Evolutionary conservation across 108 stramenopile species (phyloP).

Genomic region (Skeletonema menzelii): DNA sequence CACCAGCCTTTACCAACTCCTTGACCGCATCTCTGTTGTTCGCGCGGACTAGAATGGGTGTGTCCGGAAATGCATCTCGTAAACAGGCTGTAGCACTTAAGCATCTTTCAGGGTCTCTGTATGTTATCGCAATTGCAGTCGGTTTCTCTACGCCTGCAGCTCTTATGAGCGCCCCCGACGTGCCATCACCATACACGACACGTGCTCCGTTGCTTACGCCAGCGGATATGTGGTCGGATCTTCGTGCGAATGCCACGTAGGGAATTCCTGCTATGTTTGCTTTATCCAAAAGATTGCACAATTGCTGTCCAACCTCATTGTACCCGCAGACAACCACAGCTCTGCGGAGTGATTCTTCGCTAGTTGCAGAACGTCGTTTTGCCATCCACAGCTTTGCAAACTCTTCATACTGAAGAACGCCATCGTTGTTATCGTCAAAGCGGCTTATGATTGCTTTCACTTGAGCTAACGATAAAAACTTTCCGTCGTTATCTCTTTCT

Average conservation of each 20-base stretch:
- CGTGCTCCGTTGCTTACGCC: constrained; percentile 56
- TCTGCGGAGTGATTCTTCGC: constrained; percentile 38
- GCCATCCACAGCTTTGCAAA: constrained; percentile 53
- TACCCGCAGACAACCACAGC: constrained; percentile 61
- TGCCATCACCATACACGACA: constrained; percentile 74
- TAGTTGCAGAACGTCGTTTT: constrained; percentile 47
- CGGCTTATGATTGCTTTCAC: constrained; percentile 41
- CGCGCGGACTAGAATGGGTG: constrained; percentile 68
- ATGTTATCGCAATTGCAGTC: constrained; percentile 61
- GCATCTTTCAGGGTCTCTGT: constrained; percentile 43
- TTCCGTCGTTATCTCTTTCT: constrained; percentile 53
- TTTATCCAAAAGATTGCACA: constrained; percentile 39
- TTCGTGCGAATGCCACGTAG: constrained; percentile 62
- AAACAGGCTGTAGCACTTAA: constrained; percentile 54
- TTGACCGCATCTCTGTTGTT: constrained; percentile 27
- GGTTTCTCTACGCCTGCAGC: constrained; percentile 71
- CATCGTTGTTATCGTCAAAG: constrained; percentile 48
- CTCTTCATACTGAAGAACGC: constrained; percentile 47
- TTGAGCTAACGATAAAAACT: constrained; percentile 52
- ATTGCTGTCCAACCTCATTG: constrained; percentile 52
- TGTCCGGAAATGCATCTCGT: constrained; percentile 61
- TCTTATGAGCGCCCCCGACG: constrained; percentile 46
- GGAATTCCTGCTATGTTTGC: constrained; percentile 43
- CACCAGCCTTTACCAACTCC: constrained; percentile 61
- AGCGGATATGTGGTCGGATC: constrained; percentile 52